Base-by-base conservation (phyloP, 371 early-diverging fungal genomes). In the Syncephalastrum monosporum region DNA sequence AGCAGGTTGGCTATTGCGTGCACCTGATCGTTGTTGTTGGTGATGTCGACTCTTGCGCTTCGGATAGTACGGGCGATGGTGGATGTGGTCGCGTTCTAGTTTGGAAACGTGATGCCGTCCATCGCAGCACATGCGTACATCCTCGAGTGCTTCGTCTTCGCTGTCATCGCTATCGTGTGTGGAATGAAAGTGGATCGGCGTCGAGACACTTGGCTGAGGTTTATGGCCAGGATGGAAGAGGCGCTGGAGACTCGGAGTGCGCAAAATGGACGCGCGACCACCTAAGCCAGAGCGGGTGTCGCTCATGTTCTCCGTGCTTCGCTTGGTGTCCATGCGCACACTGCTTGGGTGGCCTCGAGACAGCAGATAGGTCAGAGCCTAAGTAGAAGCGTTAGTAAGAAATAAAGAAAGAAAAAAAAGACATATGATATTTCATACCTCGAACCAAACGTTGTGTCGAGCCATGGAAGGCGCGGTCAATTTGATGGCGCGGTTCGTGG, bases 391-490 rank as follows among this genome's bases (percentile, higher is more conserved):
- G 27, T 23, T 1, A 23, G 15, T 23, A 50, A 10, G 5, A 50
- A 3, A n/a, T 25, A 10, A 21, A 50, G 1, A n/a, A 27, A n/a
- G 7, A 50, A 10, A 21, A 50, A 3, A n/a, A 27, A n/a, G 7
- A 15, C 10, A 50, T 23, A 10, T 41, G 17, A 0, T 7, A 1
- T 13, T 52, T 23, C 21, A 23, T 59, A 51, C 59, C 42, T 67
- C 61, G 41, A 57, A 47, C 89, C 89, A 89, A 29, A 77, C 59
- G 15, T 87, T 82, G 53, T 89, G 89, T 52, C 81, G 80, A 25
- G 75, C 77, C 54, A 79, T 75, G 6, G 72, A 72, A 2, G 75
- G 75, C 0, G 89, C 89, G 48, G 81, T 86, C 69, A 89, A 56
- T 62, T 86, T 85, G 56, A 89, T 74, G 57, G 79, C 80, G 17